These are phyloP conservation scores for Talaromyces verruculosus DNA, from an alignment of 2,329 filamentous ascomycete species.

Conservation along the genomic window DNA sequence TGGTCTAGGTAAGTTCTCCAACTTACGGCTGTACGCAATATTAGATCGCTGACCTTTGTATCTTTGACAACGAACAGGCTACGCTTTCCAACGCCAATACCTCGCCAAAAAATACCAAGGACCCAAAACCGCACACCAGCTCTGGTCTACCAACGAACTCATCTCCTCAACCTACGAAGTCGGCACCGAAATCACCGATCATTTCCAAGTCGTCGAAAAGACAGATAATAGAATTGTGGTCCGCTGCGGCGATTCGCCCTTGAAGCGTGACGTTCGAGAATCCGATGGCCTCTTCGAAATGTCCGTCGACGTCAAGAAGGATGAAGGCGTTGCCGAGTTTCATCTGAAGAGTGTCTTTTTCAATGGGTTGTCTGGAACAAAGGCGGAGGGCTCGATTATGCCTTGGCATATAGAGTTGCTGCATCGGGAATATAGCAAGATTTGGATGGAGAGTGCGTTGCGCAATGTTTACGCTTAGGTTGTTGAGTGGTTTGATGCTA, in stretches of 20 bases:
- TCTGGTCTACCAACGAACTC: conserved; percentile 62
- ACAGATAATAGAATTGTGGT: conserved; percentile 61
- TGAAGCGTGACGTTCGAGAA: conserved; percentile 55
- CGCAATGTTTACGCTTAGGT: conserved; percentile 30
- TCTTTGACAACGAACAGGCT: conserved; percentile 30
- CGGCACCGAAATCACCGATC: conserved; percentile 66
- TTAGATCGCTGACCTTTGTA: background rate
- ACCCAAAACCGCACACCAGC: conserved; percentile 57
- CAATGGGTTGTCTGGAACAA: conserved; percentile 48
- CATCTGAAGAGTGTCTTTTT: conserved; percentile 66
- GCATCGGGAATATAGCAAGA: conserved; percentile 58
- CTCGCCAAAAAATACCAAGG: conserved; percentile 60
- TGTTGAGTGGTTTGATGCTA: background rate
- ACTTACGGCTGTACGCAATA: background rate
- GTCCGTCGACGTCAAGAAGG: conserved; percentile 59
- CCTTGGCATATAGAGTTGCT: conserved; percentile 49
- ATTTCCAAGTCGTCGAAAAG: conserved; percentile 70
- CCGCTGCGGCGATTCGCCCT: conserved; percentile 65
- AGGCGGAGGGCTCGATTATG: conserved; percentile 47
- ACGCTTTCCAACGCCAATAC: conserved; percentile 57
- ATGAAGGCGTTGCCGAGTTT: conserved; percentile 62
- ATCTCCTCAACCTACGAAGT: conserved; percentile 58
- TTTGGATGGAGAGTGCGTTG: conserved; percentile 57
- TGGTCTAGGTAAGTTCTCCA: conserved; percentile 56
- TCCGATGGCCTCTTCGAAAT: conserved; percentile 69